Conservation (phyloP, 2,329 filamentous ascomycete species). For the Aspergillus tubingensis region DNA sequence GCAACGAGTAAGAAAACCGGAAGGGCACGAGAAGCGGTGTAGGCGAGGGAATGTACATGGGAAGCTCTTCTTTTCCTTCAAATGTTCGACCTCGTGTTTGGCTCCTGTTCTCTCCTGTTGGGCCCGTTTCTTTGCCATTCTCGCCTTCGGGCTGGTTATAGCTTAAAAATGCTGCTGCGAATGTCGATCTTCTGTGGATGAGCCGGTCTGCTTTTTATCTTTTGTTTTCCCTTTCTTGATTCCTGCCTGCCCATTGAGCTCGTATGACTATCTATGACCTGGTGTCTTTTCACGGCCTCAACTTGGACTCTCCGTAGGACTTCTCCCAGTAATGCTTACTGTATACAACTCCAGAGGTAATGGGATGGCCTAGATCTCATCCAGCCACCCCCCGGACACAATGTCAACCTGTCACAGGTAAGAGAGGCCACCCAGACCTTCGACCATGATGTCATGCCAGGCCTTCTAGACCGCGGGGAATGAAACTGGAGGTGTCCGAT, state of each 20-base stretch:
- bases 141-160: conserved; percentile 19
- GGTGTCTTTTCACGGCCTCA: conserved; percentile 1
- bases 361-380: neutral
- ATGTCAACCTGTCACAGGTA: neutral
- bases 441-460: conserved; percentile 15
- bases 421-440: neutral
- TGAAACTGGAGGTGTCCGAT: neutral
- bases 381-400: neutral
- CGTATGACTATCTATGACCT: conserved; percentile 2
- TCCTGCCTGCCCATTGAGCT: neutral
- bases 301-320: neutral
- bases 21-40: conserved; percentile 19
- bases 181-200: conserved; percentile 13
- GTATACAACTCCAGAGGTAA: neutral
- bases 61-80: conserved; percentile 26
- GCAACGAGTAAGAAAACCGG: conserved; percentile 19
- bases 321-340: neutral
- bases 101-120: conserved; percentile 27
- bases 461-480: neutral
- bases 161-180: conserved; percentile 11
- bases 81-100: conserved; percentile 27
- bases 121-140: conserved; percentile 18
- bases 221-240: no score
- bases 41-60: conserved; percentile 24
- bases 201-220: neutral